Conservation (phyloP, 2,329 filamentous ascomycete species). For the Orbilia javanica region DNA sequence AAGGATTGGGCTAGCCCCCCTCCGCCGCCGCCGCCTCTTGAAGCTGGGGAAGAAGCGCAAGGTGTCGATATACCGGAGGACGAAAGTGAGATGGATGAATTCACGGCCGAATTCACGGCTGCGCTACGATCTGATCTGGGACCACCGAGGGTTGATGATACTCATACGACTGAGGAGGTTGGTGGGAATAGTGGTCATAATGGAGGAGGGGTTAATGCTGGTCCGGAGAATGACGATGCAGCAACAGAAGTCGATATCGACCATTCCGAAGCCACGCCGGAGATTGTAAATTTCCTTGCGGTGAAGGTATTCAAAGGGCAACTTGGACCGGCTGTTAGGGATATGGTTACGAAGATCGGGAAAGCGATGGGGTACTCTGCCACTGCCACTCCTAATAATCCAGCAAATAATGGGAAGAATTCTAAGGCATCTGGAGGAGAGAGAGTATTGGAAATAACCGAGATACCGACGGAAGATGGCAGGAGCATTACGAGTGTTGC, state of each 20-base stretch:
- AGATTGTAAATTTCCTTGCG: slow-evolving; percentile 57
- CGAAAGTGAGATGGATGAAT: slow-evolving; percentile 42
- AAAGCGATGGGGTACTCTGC: slow-evolving; percentile 49
- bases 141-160: background rate
- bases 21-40: slow-evolving; percentile 7
- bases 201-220: too few relatives aligned
- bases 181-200: background rate
- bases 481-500: slow-evolving; percentile 50
- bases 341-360: slow-evolving; percentile 56
- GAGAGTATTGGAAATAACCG: slow-evolving; percentile 36
- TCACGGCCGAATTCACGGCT: slow-evolving; percentile 50
- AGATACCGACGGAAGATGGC: slow-evolving; percentile 54
- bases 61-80: background rate
- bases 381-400: slow-evolving; percentile 2
- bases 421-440: slow-evolving; percentile 3
- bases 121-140: slow-evolving; percentile 48
- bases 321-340: slow-evolving; percentile 47
- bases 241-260: slow-evolving; percentile 56
- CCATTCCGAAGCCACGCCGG: slow-evolving; percentile 51
- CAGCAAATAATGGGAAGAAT: background rate
- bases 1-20: slow-evolving; percentile 18
- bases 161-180: background rate
- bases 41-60: background rate
- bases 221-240: slow-evolving; percentile 44
- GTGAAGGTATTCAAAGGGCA: slow-evolving; percentile 56